Evolutionary conservation across 257 asterid genomes (phyloP), one percentile per base, ranked within the genome.

Genomic region (Asclepias syriaca): DNA sequence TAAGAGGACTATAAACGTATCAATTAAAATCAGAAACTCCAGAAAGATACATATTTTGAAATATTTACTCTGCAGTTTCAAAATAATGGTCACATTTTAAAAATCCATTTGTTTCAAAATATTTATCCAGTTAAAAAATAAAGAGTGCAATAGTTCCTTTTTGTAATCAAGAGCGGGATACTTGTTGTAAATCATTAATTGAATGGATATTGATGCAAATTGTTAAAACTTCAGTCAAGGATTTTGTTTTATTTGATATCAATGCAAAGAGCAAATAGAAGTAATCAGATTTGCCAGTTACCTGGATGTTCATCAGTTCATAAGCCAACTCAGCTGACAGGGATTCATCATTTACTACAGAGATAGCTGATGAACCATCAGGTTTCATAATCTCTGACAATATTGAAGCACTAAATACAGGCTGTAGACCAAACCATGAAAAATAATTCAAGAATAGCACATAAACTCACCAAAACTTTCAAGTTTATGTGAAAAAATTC

Each of bases 221-320:
- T 43, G 11, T 43, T 43, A 43, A 43, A 43, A 43, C 14, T 37
- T 15, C 15, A 12, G 6, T 6, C 12, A 6, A 27, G 9, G 15
- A 46, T 27, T 39, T 37, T 10, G 27, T 22, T 32, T 3, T 50
- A 50, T 48, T 74, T 50, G 14, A 50, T 65, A 39, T 19, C 15
- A 22, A 7, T 22, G 21, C 18, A 6, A 48, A 22, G n/a, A 40
- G 14, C 15, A 3, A 27, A 18, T 27, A 55, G 19, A 9, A 34
- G 14, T 50, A 53, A 53, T 57, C 32, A 34, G 54, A 19, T 65
- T 27, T 71, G 78, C 76, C 72, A 72, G 77, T 59, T 92, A 92
- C 98, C 98, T 88, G 97, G 81, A 94, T 86, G 79, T 88, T 85
- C 97, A 94, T 91, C 84, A 94, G 73, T 83, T 94, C 99, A 43